Conservation (phyloP, 768 basidiomycete species). For the Lentinula sp. region DNA sequence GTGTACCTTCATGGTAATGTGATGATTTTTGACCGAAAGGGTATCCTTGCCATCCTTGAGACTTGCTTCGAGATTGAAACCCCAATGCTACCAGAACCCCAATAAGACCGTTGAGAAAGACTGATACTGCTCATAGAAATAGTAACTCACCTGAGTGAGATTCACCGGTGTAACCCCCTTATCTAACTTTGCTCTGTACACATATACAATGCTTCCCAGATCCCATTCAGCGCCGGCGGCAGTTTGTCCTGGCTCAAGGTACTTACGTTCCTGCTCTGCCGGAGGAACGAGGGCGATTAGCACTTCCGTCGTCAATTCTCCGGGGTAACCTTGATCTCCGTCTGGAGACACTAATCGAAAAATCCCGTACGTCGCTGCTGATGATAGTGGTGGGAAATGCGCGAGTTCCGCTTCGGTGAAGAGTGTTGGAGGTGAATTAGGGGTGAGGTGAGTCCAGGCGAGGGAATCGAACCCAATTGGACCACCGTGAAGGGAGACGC, state of each 20-base stretch:
- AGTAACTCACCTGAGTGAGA: conserved; percentile 55
- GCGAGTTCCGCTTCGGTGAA: conserved; percentile 51
- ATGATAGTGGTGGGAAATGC: conserved; percentile 27
- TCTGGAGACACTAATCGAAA: conserved; percentile 55
- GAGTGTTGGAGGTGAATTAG: conserved; percentile 35
- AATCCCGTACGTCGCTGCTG: conserved; percentile 33
- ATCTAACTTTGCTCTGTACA: conserved; percentile 68
- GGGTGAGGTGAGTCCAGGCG: conserved; percentile 43
- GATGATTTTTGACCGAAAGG: conserved; percentile 46
- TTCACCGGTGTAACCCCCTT: conserved; percentile 65
- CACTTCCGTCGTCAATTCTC: conserved; percentile 53
- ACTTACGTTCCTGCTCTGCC: conserved; percentile 19
- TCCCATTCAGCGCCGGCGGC: conserved; percentile 30
- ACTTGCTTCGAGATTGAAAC: conserved; percentile 76
- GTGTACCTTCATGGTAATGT: conserved; percentile 33
- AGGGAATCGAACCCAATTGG: conserved; percentile 56
- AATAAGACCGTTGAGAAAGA: background rate
- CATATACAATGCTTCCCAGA: conserved; percentile 60
- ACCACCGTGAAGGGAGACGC: conserved; percentile 72
- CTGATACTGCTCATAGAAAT: background rate
- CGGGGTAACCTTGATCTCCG: conserved; percentile 70
- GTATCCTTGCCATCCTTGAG: conserved; percentile 35
- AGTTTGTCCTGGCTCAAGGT: conserved; percentile 20
- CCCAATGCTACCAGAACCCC: conserved; percentile 55
- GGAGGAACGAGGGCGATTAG: conserved; percentile 43